A percentile compares a stretch with the other conserved stretches of the same genome.
Evolutionary conservation across 2,329 filamentous ascomycete genomes (phyloP).

Genomic region (Coniella vitis): DNA sequence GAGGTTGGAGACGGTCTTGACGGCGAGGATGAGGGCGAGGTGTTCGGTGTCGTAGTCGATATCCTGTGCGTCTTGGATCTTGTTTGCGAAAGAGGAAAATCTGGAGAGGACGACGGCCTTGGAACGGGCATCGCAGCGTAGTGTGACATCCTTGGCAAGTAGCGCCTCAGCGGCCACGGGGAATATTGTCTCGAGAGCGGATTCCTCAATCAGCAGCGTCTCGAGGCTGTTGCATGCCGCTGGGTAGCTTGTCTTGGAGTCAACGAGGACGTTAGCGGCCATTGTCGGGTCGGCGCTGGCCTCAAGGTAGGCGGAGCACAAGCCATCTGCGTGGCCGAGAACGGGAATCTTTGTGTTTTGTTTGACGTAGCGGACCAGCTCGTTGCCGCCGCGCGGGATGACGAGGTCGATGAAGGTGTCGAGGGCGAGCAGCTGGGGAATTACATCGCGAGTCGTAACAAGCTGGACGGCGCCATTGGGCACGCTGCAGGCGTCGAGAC

Average conservation of each 20-base stretch:
- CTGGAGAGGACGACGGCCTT: slow-evolving; percentile 53
- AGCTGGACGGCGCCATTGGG: slow-evolving; percentile 87
- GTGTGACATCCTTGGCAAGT: slow-evolving; percentile 66
- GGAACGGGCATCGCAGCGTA: slow-evolving; percentile 70
- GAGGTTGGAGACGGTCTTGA: slow-evolving; percentile 68
- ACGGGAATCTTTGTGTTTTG: slow-evolving; percentile 89
- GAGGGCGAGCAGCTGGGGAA: slow-evolving; percentile 78
- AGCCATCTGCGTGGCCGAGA: slow-evolving; percentile 88
- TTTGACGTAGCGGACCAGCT: slow-evolving; percentile 86
- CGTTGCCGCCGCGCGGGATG: slow-evolving; percentile 85
- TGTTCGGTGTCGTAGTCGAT: slow-evolving; percentile 85
- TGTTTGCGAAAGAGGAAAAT: slow-evolving; percentile 31
- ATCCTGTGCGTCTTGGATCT: slow-evolving; percentile 59
- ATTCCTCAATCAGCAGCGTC: slow-evolving; percentile 76
- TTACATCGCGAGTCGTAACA: slow-evolving; percentile 85
- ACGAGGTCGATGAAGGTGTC: slow-evolving; percentile 90
- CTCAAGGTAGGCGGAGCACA: slow-evolving; percentile 83
- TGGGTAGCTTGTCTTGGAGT: slow-evolving; percentile 91
- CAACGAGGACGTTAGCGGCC: slow-evolving; percentile 71
- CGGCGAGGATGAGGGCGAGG: slow-evolving; percentile 72
- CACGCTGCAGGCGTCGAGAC: slow-evolving; percentile 65
- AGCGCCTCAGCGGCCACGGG: slow-evolving; percentile 69
- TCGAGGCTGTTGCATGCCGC: slow-evolving; percentile 95
- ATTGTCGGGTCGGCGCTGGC: slow-evolving; percentile 65
- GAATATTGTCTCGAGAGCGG: slow-evolving; percentile 59